Conservation (phyloP, 805 yeast genomes). For the Teunomyces pallodes region DNA sequence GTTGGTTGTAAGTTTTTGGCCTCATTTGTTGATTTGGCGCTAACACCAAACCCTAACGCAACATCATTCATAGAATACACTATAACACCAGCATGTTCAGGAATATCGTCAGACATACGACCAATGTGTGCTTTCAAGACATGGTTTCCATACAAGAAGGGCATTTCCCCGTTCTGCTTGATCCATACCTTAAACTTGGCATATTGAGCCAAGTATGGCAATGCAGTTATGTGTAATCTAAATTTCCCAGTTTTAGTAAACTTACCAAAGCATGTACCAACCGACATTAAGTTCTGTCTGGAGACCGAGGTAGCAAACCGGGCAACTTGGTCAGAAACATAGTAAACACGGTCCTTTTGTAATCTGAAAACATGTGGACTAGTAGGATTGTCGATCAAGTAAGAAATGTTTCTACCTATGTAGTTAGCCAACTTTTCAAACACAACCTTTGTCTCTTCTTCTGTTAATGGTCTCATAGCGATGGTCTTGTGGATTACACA, state of each 20-base stretch:
- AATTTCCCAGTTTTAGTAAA: conserved; percentile 97
- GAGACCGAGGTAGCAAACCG: conserved; percentile 88
- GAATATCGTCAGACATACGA: conserved; percentile 94
- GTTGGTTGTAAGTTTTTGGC: conserved; percentile 88
- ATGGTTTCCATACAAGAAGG: conserved; percentile 93
- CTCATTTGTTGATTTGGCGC: conserved; percentile 88
- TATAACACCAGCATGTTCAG: conserved; percentile 95
- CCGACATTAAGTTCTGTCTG: conserved; percentile 84
- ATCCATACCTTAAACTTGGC: conserved; percentile 96
- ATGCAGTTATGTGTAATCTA: conserved; percentile 89
- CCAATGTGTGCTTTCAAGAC: conserved; percentile 96
- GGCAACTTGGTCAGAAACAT: conserved; percentile 79
- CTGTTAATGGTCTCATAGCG: conserved; percentile 89
- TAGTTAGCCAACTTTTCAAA: conserved; percentile 95
- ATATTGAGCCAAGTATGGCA: conserved; percentile 75
- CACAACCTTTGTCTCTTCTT: conserved; percentile 93
- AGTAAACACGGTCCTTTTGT: conserved; percentile 95
- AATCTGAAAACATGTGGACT: conserved; percentile 93
- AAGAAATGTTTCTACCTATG: conserved; percentile 92
- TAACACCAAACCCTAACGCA: conserved; percentile 93
- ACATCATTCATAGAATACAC: conserved; percentile 88
- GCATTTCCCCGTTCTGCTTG: conserved; percentile 97
- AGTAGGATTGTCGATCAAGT: conserved; percentile 77
- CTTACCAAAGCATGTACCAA: conserved; percentile 93
- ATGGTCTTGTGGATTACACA: background rate